Percentiles rank a stretch among this genome's conserved stretches.
Evolutionary conservation across 495 filamentous ascomycete genomes (phyloP).

Genomic region (Xylaria nigripes): DNA sequence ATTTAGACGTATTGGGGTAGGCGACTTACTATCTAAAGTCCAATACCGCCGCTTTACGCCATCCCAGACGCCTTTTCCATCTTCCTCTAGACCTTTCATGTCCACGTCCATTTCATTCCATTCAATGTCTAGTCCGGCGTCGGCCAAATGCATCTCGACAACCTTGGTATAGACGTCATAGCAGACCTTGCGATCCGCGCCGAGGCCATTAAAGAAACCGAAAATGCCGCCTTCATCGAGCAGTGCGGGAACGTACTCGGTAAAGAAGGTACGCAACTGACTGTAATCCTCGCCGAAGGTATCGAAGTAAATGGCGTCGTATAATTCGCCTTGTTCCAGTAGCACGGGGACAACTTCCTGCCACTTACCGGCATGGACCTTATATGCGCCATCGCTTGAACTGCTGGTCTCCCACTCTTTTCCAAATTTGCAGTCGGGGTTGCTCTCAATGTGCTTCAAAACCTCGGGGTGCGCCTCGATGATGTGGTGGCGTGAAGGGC

Average conservation of each 20-base stretch:
- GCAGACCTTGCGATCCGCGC: slow-evolving; percentile 82
- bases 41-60: slow-evolving; percentile 84
- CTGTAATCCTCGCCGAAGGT: slow-evolving; percentile 92
- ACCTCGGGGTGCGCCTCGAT: slow-evolving; percentile 88
- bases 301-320: slow-evolving; percentile 95
- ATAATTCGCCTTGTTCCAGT: slow-evolving; percentile 58
- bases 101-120: slow-evolving; percentile 77
- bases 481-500: slow-evolving; percentile 67
- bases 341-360: slow-evolving; percentile 71
- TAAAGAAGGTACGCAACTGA: slow-evolving; percentile 80
- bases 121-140: slow-evolving; percentile 82
- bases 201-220: slow-evolving; percentile 93
- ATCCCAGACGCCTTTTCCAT: slow-evolving; percentile 62
- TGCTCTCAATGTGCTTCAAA: slow-evolving; percentile 51
- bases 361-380: slow-evolving; percentile 58
- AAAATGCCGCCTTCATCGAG: slow-evolving; percentile 67
- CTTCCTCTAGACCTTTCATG: slow-evolving; percentile 39
- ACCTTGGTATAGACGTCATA: slow-evolving; percentile 96
- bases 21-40: slow-evolving; percentile 57
- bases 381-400: slow-evolving; percentile 34
- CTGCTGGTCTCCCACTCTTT: slow-evolving; percentile 36
- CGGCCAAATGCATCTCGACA: slow-evolving; percentile 81
- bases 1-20: not conserved
- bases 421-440: slow-evolving; percentile 36
- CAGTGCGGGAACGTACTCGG: slow-evolving; percentile 72